Evolutionary conservation across 108 stramenopile species (phyloP).

Genomic region (Mayamaea pseudoterrestris): DNA sequence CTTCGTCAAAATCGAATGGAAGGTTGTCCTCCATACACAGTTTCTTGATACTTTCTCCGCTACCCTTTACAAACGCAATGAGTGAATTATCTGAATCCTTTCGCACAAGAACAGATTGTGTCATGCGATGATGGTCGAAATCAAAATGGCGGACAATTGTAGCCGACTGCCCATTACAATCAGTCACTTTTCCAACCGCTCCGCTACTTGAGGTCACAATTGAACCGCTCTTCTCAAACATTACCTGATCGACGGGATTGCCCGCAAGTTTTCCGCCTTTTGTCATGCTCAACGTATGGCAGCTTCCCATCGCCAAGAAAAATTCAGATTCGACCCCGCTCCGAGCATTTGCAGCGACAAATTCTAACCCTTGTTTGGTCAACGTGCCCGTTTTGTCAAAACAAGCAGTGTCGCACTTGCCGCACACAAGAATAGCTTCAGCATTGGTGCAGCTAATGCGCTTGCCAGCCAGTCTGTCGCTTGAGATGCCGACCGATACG

Average conservation of each 20-base stretch:
- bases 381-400: slow-evolving; percentile 86
- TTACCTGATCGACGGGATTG: slow-evolving; percentile 37
- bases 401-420: slow-evolving; percentile 47
- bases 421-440: slow-evolving; percentile 58
- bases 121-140: slow-evolving; percentile 52
- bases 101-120: slow-evolving; percentile 47
- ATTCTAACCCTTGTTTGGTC: slow-evolving; percentile 47
- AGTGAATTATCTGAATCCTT: slow-evolving; percentile 7
- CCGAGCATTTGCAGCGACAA: no score
- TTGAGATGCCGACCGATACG: slow-evolving; percentile 50
- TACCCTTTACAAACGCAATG: slow-evolving; percentile 41
- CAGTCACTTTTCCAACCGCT: no score
- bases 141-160: slow-evolving; percentile 37
- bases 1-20: slow-evolving; percentile 28
- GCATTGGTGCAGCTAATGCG: slow-evolving; percentile 59
- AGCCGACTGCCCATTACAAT: no score
- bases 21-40: slow-evolving; percentile 26
- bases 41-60: slow-evolving; percentile 33
- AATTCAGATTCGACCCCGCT: no score
- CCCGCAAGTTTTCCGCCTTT: slow-evolving; percentile 29
- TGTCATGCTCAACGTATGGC: slow-evolving; percentile 32
- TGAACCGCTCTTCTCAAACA: no score
- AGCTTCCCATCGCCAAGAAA: slow-evolving; percentile 35
- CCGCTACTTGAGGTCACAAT: no score
- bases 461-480: slow-evolving; percentile 31